Conservation (phyloP, 208 protist genomes). For the Porcisia hertigi region DNA sequence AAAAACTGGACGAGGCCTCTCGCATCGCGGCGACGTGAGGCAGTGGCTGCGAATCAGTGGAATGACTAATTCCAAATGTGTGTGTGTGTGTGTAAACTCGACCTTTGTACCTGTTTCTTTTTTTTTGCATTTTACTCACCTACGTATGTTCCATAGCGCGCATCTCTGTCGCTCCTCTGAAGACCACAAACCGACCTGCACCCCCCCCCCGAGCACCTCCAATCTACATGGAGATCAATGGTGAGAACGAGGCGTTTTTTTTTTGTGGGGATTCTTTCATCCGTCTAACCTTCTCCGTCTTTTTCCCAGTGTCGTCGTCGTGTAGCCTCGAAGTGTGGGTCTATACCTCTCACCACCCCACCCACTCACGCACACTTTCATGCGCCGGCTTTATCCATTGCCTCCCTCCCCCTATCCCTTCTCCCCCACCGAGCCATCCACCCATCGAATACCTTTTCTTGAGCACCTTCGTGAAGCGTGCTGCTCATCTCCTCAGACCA, state of each 20-base stretch:
- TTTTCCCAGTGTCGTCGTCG: not conserved
- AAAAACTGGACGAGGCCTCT: constrained; percentile 52
- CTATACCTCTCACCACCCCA: not conserved
- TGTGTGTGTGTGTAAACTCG: not conserved
- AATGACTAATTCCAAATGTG: not conserved
- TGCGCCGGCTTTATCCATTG: too few relatives aligned
- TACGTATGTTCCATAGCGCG: constrained; percentile 2
- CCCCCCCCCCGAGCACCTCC: not conserved
- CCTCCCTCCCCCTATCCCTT: not conserved
- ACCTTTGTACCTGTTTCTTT: not conserved
- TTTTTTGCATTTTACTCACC: not conserved
- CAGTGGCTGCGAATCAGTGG: not conserved
- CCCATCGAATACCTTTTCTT: not conserved
- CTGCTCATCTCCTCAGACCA: not conserved
- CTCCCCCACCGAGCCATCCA: too few relatives aligned
- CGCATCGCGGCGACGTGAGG: constrained; percentile 33
- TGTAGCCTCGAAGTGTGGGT: not conserved
- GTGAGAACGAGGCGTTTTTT: not conserved
- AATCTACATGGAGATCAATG: not conserved
- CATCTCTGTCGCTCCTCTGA: not conserved
- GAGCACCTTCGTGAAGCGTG: not conserved
- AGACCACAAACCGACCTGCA: not conserved
- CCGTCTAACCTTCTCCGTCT: not conserved
- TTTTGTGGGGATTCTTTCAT: not conserved
- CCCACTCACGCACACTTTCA: not conserved